Percentiles rank a stretch among this genome's conserved stretches.
These are phyloP conservation scores for Conoideocrella luteorostrata DNA, from an alignment of 2,329 filamentous ascomycete genomes.

Conservation along the genomic window DNA sequence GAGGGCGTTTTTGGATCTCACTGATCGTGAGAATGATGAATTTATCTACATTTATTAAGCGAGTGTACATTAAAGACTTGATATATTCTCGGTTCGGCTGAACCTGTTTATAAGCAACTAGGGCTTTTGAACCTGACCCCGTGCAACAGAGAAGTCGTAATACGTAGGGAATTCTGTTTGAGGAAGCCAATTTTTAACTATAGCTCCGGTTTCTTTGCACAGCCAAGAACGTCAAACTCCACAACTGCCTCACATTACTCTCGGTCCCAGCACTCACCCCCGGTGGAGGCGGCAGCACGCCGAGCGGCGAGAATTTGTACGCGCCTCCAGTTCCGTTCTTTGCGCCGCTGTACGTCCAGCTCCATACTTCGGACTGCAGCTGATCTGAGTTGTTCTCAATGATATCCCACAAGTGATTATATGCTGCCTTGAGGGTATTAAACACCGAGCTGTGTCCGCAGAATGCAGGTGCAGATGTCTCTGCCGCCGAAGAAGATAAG, in stretches of 20 bases:
- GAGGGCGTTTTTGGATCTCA: conserved; percentile 52
- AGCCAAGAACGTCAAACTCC: too few species aligned
- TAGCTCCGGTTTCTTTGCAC: too few species aligned
- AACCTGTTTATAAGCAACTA: too few species aligned
- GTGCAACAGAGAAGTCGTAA: too few species aligned
- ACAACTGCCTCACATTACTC: too few species aligned
- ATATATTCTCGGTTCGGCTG: not conserved
- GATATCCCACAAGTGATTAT: conserved; percentile 54
- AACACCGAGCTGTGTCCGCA: conserved; percentile 39
- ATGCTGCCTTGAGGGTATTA: conserved; percentile 41
- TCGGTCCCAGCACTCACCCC: too few species aligned
- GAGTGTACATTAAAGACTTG: not conserved
- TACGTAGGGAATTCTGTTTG: too few species aligned
- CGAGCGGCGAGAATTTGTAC: conserved; percentile 17
- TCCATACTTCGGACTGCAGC: conserved; percentile 56
- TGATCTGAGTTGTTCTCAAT: conserved; percentile 48
- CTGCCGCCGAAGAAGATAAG: conserved; percentile 3
- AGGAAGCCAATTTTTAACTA: too few species aligned
- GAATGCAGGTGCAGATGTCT: conserved; percentile 34
- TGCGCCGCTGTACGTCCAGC: conserved; percentile 42
- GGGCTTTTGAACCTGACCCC: too few species aligned
- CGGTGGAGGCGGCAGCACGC: too few species aligned
- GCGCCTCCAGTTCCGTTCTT: conserved; percentile 1
- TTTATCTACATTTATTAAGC: conserved; percentile 56
- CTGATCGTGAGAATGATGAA: conserved; percentile 61